These are phyloP conservation scores for Termitomyces sp. DNA, from an alignment of 768 basidiomycete genomes.

Conservation along the genomic window DNA sequence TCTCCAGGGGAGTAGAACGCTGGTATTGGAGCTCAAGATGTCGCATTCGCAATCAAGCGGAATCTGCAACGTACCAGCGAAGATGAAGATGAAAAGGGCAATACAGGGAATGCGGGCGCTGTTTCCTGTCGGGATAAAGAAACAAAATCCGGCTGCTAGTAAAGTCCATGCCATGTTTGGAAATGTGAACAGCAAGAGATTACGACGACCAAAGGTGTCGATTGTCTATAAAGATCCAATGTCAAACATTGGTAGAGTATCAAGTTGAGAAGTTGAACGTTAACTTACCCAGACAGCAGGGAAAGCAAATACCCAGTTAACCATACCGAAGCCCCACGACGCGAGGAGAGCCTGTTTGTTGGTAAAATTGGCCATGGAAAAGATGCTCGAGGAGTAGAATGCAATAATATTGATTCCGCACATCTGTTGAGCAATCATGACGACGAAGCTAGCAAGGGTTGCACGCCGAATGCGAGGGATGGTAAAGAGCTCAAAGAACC, in stretches of 20 bases:
- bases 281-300: conserved; percentile 53
- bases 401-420: conserved; percentile 77
- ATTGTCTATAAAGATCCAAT: conserved; percentile 34
- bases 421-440: conserved; percentile 76
- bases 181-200: conserved; percentile 71
- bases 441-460: conserved; percentile 44
- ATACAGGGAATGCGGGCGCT: conserved; percentile 36
- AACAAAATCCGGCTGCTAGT: conserved; percentile 70
- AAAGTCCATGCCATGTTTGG: conserved; percentile 76
- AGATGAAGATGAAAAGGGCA: conserved; percentile 38
- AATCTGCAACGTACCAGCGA: conserved; percentile 23
- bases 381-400: conserved; percentile 80
- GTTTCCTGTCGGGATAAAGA: conserved; percentile 37
- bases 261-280: conserved; percentile 15
- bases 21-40: neutral
- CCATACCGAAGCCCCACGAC: conserved; percentile 61
- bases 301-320: conserved; percentile 63
- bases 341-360: conserved; percentile 53
- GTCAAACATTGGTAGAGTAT: conserved; percentile 8
- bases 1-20: conserved; percentile 80
- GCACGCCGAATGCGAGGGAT: conserved; percentile 58
- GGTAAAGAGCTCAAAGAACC: conserved; percentile 65
- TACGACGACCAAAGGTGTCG: conserved; percentile 75
- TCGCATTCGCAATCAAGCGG: neutral
- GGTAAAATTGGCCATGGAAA: conserved; percentile 51